Conservation (phyloP, 768 basidiomycete species). For the Rhodotorula babjevae region DNA sequence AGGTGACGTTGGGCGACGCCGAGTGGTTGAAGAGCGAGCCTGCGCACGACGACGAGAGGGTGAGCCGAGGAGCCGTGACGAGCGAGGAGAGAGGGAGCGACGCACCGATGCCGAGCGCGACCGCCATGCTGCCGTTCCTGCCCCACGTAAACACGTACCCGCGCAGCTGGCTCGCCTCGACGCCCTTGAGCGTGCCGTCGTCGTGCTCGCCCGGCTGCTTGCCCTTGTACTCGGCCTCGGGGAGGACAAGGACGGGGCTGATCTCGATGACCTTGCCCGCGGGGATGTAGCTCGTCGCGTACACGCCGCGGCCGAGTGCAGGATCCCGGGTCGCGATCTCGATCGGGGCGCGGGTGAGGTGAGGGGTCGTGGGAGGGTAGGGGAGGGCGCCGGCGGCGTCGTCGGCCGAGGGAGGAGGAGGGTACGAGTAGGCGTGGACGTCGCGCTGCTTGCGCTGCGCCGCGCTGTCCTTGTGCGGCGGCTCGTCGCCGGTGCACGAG, state of each 20-base stretch:
- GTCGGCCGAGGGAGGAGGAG: slow-evolving; percentile 20
- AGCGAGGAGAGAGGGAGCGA: background rate
- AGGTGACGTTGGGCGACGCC: slow-evolving; percentile 62
- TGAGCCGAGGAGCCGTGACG: background rate
- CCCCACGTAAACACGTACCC: slow-evolving; percentile 74
- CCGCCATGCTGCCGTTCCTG: slow-evolving; percentile 60
- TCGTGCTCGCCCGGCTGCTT: slow-evolving; percentile 2
- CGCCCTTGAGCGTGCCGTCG: slow-evolving; percentile 45
- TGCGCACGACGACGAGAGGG: slow-evolving; percentile 41
- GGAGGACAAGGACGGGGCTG: slow-evolving; percentile 76
- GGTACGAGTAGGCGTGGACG: slow-evolving; percentile 29
- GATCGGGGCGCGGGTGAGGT: slow-evolving; percentile 45
- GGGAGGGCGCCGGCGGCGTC: background rate
- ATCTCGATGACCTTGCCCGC: slow-evolving; percentile 68
- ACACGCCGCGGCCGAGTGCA: slow-evolving; percentile 48
- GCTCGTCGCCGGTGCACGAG: background rate
- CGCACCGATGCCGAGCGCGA: slow-evolving; percentile 71
- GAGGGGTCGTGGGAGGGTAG: slow-evolving; percentile 31
- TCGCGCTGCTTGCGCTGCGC: background rate
- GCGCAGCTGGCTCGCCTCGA: slow-evolving; percentile 64
- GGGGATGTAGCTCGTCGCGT: slow-evolving; percentile 57
- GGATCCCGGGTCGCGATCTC: slow-evolving; percentile 42
- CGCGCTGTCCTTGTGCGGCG: background rate
- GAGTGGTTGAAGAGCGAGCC: slow-evolving; percentile 82
- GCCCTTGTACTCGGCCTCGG: slow-evolving; percentile 62